Percentiles rank a stretch among this genome's conserved stretches.
Evolutionary conservation across 1,284 basidiomycete genomes (phyloP).

Genomic region (Cystobasidiaceae sp.): DNA sequence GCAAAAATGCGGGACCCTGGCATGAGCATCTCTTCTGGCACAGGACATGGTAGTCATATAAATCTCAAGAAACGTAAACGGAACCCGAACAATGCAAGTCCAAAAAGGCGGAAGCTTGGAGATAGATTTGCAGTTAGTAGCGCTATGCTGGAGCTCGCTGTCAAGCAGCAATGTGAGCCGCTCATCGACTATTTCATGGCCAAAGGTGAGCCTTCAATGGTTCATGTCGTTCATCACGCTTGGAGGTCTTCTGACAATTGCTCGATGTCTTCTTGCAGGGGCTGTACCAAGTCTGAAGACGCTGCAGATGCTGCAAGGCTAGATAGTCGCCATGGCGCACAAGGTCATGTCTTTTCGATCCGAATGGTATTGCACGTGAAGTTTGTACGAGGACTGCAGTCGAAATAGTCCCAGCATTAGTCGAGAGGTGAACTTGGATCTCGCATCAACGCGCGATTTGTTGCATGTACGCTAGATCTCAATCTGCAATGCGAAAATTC

Average conservation of each 20-base stretch:
- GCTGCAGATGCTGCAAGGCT: constrained; percentile 10
- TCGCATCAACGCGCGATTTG: too few relatives aligned
- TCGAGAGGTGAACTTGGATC: too few relatives aligned
- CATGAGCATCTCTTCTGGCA: background rate
- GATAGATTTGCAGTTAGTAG: constrained; percentile 15
- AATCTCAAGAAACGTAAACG: background rate
- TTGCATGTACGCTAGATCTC: too few relatives aligned
- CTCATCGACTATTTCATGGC: constrained; percentile 22
- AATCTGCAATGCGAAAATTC: too few relatives aligned
- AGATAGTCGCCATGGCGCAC: background rate
- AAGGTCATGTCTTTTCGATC: too few relatives aligned
- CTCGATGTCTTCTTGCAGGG: background rate
- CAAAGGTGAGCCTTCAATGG: background rate
- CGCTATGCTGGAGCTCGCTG: constrained; percentile 27
- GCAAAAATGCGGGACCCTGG: background rate
- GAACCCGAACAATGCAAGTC: background rate
- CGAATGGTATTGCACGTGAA: too few relatives aligned
- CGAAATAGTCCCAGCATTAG: too few relatives aligned
- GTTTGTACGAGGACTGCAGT: too few relatives aligned
- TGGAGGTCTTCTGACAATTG: background rate
- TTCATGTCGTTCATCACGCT: background rate
- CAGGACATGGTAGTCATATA: background rate
- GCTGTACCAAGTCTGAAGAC: constrained; percentile 17
- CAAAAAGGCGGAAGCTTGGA: constrained; percentile 16
- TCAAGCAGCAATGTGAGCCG: constrained; percentile 18